These are phyloP conservation scores for Purpureocillium takamizusanense DNA, from an alignment of 2,329 filamentous ascomycete genomes.

Conservation along the genomic window DNA sequence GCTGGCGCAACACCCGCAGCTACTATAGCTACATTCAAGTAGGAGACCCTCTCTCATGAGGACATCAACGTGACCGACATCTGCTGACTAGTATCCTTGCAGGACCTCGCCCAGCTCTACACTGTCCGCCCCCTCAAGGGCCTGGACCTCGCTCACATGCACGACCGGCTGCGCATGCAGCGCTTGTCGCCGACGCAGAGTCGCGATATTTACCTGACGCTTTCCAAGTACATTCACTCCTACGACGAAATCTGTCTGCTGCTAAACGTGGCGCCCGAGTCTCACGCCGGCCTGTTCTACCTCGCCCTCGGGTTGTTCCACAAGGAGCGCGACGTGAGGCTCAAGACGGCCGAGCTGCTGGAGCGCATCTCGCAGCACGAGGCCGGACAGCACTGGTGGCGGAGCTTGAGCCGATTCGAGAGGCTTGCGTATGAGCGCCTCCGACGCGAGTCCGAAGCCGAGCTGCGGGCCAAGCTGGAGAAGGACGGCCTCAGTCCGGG, in stretches of 20 bases:
- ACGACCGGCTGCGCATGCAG: constrained; percentile 79
- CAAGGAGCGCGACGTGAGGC: constrained; percentile 69
- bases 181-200: constrained; percentile 68
- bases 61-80: background rate
- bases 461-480: constrained; percentile 36
- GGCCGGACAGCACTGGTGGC: constrained; percentile 91
- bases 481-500: constrained; percentile 31
- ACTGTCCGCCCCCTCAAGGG: constrained; percentile 60
- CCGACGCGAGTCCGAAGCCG: constrained; percentile 53
- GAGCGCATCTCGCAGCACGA: constrained; percentile 79
- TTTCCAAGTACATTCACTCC: constrained; percentile 65
- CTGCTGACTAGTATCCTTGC: background rate
- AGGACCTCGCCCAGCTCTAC: constrained; percentile 60
- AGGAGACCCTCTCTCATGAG: constrained; percentile 12
- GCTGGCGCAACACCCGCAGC: constrained; percentile 89
- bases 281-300: constrained; percentile 83
- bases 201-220: constrained; percentile 75
- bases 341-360: constrained; percentile 68
- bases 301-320: constrained; percentile 87
- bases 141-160: constrained; percentile 85
- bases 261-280: constrained; percentile 73
- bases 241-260: constrained; percentile 83
- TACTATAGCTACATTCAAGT: constrained; percentile 94
- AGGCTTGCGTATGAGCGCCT: constrained; percentile 79
- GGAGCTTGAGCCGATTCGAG: constrained; percentile 73